These are phyloP conservation scores for Lycium ferocissimum DNA, from an alignment of 257 asterid genomes.

Conservation along the genomic window DNA sequence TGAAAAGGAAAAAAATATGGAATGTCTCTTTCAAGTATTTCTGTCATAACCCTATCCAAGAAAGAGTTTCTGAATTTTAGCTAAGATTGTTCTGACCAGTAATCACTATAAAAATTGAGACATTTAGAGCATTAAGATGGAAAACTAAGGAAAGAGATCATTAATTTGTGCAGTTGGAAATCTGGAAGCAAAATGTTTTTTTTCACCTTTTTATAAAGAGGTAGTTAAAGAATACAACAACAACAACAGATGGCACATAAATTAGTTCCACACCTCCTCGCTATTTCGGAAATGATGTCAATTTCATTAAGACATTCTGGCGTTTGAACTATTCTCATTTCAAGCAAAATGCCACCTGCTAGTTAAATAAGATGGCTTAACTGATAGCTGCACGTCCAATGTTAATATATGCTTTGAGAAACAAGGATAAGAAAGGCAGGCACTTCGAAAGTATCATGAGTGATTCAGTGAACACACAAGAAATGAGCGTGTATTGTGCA, in stretches of 20 bases:
- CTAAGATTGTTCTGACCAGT: background rate
- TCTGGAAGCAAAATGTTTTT: background rate
- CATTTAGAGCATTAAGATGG: background rate
- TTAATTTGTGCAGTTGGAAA: background rate
- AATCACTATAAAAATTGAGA: background rate
- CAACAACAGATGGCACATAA: constrained; percentile 5
- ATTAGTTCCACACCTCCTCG: background rate
- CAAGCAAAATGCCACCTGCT: constrained; percentile 21
- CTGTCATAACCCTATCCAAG: background rate
- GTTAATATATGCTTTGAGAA: background rate
- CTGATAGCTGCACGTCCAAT: background rate
- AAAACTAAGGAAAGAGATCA: background rate
- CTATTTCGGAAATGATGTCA: background rate
- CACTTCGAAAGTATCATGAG: background rate
- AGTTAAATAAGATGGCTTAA: constrained; percentile 9
- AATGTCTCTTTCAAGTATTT: constrained; percentile 4
- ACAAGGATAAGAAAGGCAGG: constrained; percentile 16
- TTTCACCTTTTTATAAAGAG: background rate
- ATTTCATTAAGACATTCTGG: background rate
- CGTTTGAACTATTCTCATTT: background rate
- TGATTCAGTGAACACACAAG: constrained; percentile 4
- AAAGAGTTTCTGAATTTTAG: background rate
- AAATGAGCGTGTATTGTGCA: background rate
- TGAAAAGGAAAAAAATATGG: background rate
- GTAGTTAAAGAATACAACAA: too few species aligned